Evolutionary conservation across 139 green algal genomes (phyloP).

Genomic region (Closterium sp.): DNA sequence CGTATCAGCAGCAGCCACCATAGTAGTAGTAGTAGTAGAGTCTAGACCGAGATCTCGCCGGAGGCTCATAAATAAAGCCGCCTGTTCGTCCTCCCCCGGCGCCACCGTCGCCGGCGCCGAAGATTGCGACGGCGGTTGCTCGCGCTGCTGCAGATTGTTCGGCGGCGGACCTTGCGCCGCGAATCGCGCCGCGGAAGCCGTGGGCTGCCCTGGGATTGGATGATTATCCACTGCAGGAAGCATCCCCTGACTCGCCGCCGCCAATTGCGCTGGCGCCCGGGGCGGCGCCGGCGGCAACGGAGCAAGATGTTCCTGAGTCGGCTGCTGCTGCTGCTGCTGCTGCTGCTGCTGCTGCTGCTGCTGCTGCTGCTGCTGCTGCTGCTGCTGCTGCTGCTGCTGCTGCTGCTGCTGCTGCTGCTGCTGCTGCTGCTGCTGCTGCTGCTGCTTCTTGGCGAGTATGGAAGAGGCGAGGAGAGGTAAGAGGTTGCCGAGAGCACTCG

Average conservation of each 20-base stretch:
- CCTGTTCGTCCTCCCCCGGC: neutral
- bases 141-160: neutral
- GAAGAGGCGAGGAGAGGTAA: neutral
- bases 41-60: neutral
- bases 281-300: too few species aligned
- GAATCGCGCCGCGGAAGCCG: neutral
- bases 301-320: neutral
- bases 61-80: neutral
- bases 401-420: slow-evolving; percentile 10
- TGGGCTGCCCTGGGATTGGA: neutral
- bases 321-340: slow-evolving; percentile 12
- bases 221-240: neutral
- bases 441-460: neutral
- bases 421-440: neutral
- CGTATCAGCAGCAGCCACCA: neutral
- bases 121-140: neutral
- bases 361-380: slow-evolving; percentile 10
- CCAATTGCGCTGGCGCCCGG: too few species aligned
- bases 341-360: slow-evolving; percentile 10
- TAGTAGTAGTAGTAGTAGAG: neutral
- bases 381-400: slow-evolving; percentile 9
- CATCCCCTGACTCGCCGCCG: too few species aligned
- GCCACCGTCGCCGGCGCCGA: too few species aligned
- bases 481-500: neutral
- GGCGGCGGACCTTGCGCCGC: neutral